phyloP scores from a whole-genome alignment of 805 yeast species.

The Ogataea saltuana region DNA sequence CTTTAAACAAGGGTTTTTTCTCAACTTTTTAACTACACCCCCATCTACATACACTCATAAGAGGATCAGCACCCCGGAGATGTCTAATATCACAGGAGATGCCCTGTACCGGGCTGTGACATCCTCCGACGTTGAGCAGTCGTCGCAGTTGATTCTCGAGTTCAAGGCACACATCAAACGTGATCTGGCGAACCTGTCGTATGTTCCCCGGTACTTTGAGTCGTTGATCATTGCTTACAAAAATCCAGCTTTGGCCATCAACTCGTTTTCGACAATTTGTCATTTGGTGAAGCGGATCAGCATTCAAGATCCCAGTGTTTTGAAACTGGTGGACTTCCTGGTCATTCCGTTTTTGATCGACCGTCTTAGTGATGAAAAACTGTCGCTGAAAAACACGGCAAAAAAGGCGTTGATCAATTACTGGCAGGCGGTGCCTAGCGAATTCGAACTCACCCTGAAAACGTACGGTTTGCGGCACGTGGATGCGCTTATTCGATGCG shows the following conservation, averaged over 20 bases:
- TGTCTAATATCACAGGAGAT: slow-evolving; percentile 28
- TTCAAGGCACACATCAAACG: slow-evolving; percentile 57
- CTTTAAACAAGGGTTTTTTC: slow-evolving; percentile 1
- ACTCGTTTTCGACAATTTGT: slow-evolving; percentile 53
- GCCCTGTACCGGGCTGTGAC: slow-evolving; percentile 28
- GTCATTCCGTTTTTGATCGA: slow-evolving; percentile 55
- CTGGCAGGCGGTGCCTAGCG: slow-evolving; percentile 52
- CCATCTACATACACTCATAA: background rate
- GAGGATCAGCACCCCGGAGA: slow-evolving; percentile 5
- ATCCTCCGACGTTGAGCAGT: slow-evolving; percentile 19
- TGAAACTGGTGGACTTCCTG: slow-evolving; percentile 43
- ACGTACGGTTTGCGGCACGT: slow-evolving; percentile 45
- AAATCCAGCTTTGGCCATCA: slow-evolving; percentile 40
- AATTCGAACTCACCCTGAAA: slow-evolving; percentile 47
- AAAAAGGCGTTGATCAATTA: slow-evolving; percentile 52
- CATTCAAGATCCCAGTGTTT: slow-evolving; percentile 51
- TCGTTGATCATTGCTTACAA: slow-evolving; percentile 48
- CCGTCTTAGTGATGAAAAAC: slow-evolving; percentile 44
- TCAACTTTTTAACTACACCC: background rate
- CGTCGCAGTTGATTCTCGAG: slow-evolving; percentile 31
- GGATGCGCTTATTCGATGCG: slow-evolving; percentile 41
- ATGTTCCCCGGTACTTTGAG: slow-evolving; percentile 52
- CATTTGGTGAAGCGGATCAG: slow-evolving; percentile 59
- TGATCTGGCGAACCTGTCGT: slow-evolving; percentile 50
- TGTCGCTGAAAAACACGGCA: slow-evolving; percentile 43